Evolutionary conservation across 345 rosid genomes (phyloP), one percentile per base, ranked within the genome.

Genomic region (Citrus reticulata): DNA sequence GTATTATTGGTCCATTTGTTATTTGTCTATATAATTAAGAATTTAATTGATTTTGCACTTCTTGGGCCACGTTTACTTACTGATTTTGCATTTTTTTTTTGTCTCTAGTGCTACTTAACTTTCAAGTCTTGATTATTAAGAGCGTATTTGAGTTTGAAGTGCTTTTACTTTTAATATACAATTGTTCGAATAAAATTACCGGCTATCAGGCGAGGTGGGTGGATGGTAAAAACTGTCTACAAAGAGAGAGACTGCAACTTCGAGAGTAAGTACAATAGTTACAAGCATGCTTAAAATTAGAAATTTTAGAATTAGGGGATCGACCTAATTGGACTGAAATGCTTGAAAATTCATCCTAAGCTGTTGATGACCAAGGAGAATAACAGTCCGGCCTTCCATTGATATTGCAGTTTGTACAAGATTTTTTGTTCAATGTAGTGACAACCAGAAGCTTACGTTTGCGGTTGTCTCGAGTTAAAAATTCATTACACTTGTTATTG

Each of bases 21-120:
- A 29, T 65, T 32, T 82, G 82, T 83, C 73, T 62, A 70, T 79
- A 75, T 65, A 58, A 42, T 79, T 64, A 62, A 78, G 82, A 82
- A 74, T 55, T 46, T 49, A 72, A 57, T 66, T 72, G 37, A 62
- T 32, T 61, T 60, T 19, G 51, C 70, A 63, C 49, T 62, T 75
- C 7, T 29, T 20, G 70, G 61, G 13, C 34, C 24, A 49, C 13
- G 11, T 30, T 54, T 37, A 14, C n/a, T 54, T 11, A 64, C 0
- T 42, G 49, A 2, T 42, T 42, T 42, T 0, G 49, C 49, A 8
- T 8, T 39, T 39, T 9, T 39, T 9, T 42, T 10, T 42, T 13
- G 16, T 42, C 51, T 42, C 3, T 42, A 42, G 0, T 11, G 51
- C 13, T 46, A 42, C 14, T 42, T 42, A 10, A 1, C 51, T 42